Evolutionary conservation across 1,139 yeast genomes (phyloP).

Genomic region (Magnusiomyces tetraspermus): DNA sequence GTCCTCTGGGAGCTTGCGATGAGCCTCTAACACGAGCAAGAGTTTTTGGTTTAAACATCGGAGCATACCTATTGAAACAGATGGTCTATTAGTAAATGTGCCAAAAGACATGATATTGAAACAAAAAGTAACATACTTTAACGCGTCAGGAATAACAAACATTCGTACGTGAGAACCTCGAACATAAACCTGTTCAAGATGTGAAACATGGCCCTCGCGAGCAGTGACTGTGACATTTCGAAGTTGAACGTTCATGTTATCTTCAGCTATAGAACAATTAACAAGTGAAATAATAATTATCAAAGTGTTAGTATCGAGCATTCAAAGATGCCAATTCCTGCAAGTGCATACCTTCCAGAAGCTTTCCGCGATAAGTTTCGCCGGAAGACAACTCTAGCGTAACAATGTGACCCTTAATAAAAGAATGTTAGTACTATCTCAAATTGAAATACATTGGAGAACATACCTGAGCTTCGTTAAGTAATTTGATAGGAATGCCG

Average conservation of each 20-base stretch:
- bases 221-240: slow-evolving; percentile 75
- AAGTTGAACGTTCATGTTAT: slow-evolving; percentile 87
- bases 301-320: neutral
- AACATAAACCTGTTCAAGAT: slow-evolving; percentile 77
- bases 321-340: neutral
- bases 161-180: slow-evolving; percentile 87
- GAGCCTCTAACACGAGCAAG: slow-evolving; percentile 25
- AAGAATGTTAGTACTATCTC: neutral
- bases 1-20: slow-evolving; percentile 1
- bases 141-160: slow-evolving; percentile 79
- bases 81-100: neutral
- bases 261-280: slow-evolving; percentile 40
- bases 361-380: slow-evolving; percentile 77
- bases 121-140: slow-evolving; percentile 28
- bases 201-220: slow-evolving; percentile 63
- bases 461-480: slow-evolving; percentile 68
- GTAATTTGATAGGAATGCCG: slow-evolving; percentile 76
- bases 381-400: slow-evolving; percentile 81
- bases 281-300: neutral
- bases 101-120: neutral
- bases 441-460: neutral
- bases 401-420: slow-evolving; percentile 64
- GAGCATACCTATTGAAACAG: slow-evolving; percentile 49
- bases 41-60: slow-evolving; percentile 52
- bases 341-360: slow-evolving; percentile 51